Evolutionary conservation across 768 basidiomycete species (phyloP), one percentile per base, ranked within the genome.

Genomic region (Krasilnikovozyma curviuscula): DNA sequence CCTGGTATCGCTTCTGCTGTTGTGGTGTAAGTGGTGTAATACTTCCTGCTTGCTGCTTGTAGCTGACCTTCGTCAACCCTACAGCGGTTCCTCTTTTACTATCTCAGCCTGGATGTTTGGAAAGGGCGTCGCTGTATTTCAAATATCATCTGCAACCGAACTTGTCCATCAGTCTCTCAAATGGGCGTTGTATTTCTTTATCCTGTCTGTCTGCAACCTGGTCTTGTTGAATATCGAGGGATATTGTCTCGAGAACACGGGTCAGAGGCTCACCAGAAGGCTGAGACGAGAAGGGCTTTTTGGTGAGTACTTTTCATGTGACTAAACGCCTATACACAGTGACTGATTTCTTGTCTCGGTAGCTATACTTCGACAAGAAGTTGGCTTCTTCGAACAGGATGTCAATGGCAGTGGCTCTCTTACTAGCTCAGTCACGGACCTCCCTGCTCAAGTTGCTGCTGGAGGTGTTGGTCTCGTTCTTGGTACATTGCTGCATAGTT

Each of bases 131-230:
- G 39, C 52, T 23, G 49, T 54, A 3, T 33, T 61, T 30, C 46
- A 40, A 23, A 58, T 53, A 14, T 45, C 54, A 13, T 51, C 57
- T 34, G 7, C 52, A 16, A 18, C 25, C 7, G 19, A 42, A 23
- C 46, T 60, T 50, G 32, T 55, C 8, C 31, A 37, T 2, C 44
- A 43, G 5, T 51, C 52, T 5, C 49, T 59, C n/a, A 46, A 51
- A 14, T 63, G 57, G 56, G 56, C 59, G 2, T 40, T 61, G 16
- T 61, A 56, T 56, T 63, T 63, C 56, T 53, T 63, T 29, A 43
- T 61, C n/a, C 50, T 61, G 23, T 55, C 61, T 23, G 34, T 63
- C 24, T 55, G 32, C 3, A 52, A 55, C 24, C 30, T 56, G n/a
- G 27, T 54, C 10, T 45, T 57, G 34, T 48, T 48, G 29, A 24